A percentile compares a stretch with the other conserved stretches of the same genome.
Evolutionary conservation across 106 monocot species (phyloP).

Genomic region (Acorus gramineus): DNA sequence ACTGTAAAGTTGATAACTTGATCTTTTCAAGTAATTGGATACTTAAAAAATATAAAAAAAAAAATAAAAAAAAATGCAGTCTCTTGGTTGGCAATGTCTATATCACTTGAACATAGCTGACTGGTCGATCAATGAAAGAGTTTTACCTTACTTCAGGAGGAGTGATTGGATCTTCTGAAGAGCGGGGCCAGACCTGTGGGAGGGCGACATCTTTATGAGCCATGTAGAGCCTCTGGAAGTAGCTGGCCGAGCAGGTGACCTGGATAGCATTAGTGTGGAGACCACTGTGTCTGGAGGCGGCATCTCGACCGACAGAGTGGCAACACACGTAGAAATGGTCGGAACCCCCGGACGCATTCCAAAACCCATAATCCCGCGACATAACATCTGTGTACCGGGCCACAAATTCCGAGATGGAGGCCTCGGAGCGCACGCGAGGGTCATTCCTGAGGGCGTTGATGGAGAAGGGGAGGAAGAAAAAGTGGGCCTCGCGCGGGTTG

Average conservation of each 20-base stretch:
- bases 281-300: background rate
- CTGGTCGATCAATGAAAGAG: too few species aligned
- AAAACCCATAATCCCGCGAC: background rate
- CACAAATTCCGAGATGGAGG: slow-evolving; percentile 5
- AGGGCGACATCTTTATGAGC: slow-evolving; percentile 13
- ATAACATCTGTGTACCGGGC: background rate
- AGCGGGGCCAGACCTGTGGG: slow-evolving; percentile 14
- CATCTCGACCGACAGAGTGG: slow-evolving; percentile 12
- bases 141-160: slow-evolving; percentile 8
- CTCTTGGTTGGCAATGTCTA: too few species aligned
- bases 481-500: slow-evolving; percentile 1
- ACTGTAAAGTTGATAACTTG: too few species aligned
- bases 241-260: slow-evolving; percentile 12
- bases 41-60: too few species aligned
- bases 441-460: slow-evolving; percentile 15
- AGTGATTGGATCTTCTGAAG: background rate
- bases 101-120: too few species aligned
- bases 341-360: slow-evolving; percentile 8
- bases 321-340: slow-evolving; percentile 17
- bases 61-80: too few species aligned
- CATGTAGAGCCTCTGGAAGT: slow-evolving; percentile 13
- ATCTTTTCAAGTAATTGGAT: too few species aligned
- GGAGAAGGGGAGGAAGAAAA: slow-evolving; percentile 22
- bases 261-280: slow-evolving; percentile 4
- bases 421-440: slow-evolving; percentile 7